Conservation (phyloP, 2,329 filamentous ascomycete species). For the Paecilomyces formosus region DNA sequence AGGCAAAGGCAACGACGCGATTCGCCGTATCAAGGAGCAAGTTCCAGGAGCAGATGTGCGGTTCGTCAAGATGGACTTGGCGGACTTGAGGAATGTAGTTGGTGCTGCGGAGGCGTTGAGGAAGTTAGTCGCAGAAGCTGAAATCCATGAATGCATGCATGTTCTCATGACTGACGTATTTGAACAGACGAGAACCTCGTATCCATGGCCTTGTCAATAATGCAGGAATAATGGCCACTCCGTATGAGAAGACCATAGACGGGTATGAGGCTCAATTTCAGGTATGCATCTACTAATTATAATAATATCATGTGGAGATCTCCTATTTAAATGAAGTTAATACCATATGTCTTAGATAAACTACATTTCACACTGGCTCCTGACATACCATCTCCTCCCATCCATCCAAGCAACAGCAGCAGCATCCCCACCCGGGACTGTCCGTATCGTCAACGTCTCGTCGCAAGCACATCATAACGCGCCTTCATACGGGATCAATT, state of each 20-base stretch:
- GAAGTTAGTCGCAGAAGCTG: background rate
- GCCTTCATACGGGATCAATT: constrained; percentile 2
- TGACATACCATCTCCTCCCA: constrained; percentile 16
- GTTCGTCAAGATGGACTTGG: background rate
- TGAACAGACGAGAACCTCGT: background rate
- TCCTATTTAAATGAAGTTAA: no score
- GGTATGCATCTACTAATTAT: constrained; percentile 1
- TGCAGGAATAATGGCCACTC: constrained; percentile 6
- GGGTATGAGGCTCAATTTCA: constrained; percentile 33
- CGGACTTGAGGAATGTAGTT: background rate
- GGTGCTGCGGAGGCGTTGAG: background rate
- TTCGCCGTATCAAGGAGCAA: background rate
- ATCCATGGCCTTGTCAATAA: constrained; percentile 20
- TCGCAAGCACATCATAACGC: constrained; percentile 2
- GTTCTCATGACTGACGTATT: background rate
- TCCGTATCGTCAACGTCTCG: constrained; percentile 7
- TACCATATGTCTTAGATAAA: constrained; percentile 20
- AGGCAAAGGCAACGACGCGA: background rate
- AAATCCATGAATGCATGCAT: background rate
- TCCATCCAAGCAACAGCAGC: constrained; percentile 24
- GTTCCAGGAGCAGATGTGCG: background rate
- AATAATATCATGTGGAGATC: no score
- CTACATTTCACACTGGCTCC: constrained; percentile 36
- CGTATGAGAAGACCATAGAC: constrained; percentile 20
- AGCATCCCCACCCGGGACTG: background rate